phyloP scores from a whole-genome alignment of 2,329 filamentous ascomycete species.

The Penicillium crustosum region DNA sequence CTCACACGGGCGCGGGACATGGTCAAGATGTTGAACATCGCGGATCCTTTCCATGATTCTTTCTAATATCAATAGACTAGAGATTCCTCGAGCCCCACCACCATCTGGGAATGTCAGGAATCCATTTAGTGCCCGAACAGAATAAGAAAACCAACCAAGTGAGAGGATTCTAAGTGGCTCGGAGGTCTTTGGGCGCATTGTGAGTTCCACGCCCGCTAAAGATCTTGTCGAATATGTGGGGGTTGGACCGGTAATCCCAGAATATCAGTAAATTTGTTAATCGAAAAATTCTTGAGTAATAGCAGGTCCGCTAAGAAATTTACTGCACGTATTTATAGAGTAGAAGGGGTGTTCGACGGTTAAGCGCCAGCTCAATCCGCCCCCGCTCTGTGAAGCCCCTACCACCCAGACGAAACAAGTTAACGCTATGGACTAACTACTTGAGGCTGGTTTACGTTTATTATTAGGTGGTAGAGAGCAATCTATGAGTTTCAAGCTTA shows the following conservation, averaged over 20 bases:
- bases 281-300: background rate
- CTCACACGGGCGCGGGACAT: background rate
- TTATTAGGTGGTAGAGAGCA: background rate
- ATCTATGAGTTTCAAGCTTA: background rate
- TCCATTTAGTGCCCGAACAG: accelerated
- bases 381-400: background rate
- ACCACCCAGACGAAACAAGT: background rate
- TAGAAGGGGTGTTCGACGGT: background rate
- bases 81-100: background rate
- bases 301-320: background rate
- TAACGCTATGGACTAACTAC: background rate
- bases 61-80: background rate
- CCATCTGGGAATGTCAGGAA: background rate
- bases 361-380: background rate
- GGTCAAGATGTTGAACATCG: background rate
- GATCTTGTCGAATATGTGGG: background rate
- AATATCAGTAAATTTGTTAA: background rate
- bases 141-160: background rate
- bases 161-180: conserved; percentile 3
- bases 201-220: background rate
- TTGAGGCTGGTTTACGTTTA: background rate
- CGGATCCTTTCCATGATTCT: conserved; percentile 1
- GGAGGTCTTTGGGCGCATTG: background rate
- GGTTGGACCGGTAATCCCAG: background rate
- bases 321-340: background rate